A percentile compares a stretch with the other conserved stretches of the same genome.
Evolutionary conservation across 306 rosid genomes (phyloP).

Genomic region (Comarum palustre): DNA sequence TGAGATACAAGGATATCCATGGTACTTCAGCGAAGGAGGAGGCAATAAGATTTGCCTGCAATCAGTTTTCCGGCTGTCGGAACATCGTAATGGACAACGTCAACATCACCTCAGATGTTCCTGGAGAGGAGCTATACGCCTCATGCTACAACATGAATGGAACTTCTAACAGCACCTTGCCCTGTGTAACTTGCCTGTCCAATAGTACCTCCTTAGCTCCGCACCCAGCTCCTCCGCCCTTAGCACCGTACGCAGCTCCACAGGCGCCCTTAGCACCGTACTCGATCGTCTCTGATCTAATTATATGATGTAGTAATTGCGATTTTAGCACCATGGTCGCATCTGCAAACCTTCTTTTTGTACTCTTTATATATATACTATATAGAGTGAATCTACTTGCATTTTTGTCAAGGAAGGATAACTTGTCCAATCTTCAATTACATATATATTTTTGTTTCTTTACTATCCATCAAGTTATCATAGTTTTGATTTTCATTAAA

Average conservation of each 20-base stretch:
- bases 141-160: slow-evolving; percentile 25
- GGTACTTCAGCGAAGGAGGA: slow-evolving; percentile 25
- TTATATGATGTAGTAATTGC: background rate
- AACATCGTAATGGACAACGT: slow-evolving; percentile 20
- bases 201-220: background rate
- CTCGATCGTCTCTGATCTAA: background rate
- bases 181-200: slow-evolving; percentile 4
- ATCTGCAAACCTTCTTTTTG: background rate
- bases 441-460: no score
- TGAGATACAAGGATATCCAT: slow-evolving; percentile 10
- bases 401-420: no score
- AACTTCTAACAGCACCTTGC: background rate
- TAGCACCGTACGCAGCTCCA: background rate
- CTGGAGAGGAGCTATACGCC: background rate
- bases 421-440: no score
- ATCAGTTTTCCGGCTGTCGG: slow-evolving; percentile 6
- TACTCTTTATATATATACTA: background rate
- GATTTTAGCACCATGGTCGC: background rate
- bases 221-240: background rate
- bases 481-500: no score
- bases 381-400: no score
- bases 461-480: no score
- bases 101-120: slow-evolving; percentile 2
- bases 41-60: slow-evolving; percentile 24
- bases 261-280: background rate